phyloP scores from a whole-genome alignment of 768 basidiomycete genomes.

The Mycena pura region DNA sequence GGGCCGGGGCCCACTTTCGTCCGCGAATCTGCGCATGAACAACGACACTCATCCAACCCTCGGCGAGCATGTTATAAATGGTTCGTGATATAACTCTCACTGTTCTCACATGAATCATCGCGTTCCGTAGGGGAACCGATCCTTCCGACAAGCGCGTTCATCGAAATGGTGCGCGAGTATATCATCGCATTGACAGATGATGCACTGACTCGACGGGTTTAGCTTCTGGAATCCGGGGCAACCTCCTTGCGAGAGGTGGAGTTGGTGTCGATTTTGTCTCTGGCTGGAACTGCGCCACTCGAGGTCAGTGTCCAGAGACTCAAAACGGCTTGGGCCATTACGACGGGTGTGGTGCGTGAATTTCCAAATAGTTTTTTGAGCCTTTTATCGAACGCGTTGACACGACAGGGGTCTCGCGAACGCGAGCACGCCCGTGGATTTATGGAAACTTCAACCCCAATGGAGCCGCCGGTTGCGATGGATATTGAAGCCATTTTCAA shows the following conservation, averaged over 20 bases:
- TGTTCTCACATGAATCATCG: neutral
- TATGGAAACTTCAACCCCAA: neutral
- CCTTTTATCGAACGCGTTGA: neutral
- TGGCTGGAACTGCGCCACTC: neutral
- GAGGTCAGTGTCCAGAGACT: neutral
- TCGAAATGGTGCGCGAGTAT: conserved; percentile 3
- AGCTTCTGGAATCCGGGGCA: conserved; percentile 3
- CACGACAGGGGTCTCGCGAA: neutral
- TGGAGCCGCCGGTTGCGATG: neutral
- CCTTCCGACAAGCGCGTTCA: neutral
- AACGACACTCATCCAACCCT: conserved; percentile 1
- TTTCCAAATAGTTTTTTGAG: no score
- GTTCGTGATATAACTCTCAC: neutral
- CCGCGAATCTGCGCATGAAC: no score
- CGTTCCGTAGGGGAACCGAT: neutral
- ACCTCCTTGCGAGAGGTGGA: conserved; percentile 6
- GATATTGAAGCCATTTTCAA: neutral
- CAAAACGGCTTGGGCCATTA: neutral
- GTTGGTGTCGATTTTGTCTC: neutral
- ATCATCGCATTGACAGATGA: no score
- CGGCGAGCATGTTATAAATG: conserved; percentile 4
- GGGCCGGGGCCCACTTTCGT: no score
- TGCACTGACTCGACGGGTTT: neutral
- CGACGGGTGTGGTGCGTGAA: no score
- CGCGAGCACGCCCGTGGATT: conserved; percentile 18